Evolutionary conservation across 108 stramenopile genomes (phyloP).

Genomic region (Fistulifera pelliculosa): DNA sequence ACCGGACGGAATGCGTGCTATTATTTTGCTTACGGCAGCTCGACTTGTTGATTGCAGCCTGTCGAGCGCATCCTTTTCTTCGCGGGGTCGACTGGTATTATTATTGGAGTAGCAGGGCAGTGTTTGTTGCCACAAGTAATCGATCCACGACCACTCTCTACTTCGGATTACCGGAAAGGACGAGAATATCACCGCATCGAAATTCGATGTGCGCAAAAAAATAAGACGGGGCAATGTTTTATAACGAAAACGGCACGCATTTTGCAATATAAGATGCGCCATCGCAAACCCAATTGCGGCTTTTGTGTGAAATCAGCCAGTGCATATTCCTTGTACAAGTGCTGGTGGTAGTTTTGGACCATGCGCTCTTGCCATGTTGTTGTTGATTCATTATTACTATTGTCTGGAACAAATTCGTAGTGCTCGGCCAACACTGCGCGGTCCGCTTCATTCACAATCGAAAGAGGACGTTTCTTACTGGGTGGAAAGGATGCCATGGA

Average conservation of each 20-base stretch:
- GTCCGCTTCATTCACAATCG: constrained; percentile 9
- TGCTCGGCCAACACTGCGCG: constrained; percentile 8
- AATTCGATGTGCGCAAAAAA: no score
- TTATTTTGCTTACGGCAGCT: no score
- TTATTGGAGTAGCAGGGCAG: constrained; percentile 28
- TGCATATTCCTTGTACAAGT: constrained; percentile 75
- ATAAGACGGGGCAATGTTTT: no score
- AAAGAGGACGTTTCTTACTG: constrained; percentile 15
- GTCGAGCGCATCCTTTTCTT: no score
- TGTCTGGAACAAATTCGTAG: constrained; percentile 27
- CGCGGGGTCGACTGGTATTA: background rate
- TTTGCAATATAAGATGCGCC: no score
- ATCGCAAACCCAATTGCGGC: constrained; percentile 56
- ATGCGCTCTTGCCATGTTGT: constrained; percentile 77
- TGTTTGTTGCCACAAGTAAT: constrained; percentile 65
- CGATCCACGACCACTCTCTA: constrained; percentile 50
- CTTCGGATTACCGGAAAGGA: constrained; percentile 55
- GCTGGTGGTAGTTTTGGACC: constrained; percentile 61
- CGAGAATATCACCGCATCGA: no score
- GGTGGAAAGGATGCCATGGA: constrained; percentile 11
- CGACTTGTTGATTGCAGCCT: no score
- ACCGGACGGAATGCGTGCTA: constrained; percentile 7
- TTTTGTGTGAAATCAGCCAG: constrained; percentile 49
- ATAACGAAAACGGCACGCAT: no score
- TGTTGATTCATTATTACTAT: background rate